Percentiles rank a stretch among this genome's conserved stretches.
phyloP scores from a whole-genome alignment of 441 rosid species.

The Corymbia citriodora region DNA sequence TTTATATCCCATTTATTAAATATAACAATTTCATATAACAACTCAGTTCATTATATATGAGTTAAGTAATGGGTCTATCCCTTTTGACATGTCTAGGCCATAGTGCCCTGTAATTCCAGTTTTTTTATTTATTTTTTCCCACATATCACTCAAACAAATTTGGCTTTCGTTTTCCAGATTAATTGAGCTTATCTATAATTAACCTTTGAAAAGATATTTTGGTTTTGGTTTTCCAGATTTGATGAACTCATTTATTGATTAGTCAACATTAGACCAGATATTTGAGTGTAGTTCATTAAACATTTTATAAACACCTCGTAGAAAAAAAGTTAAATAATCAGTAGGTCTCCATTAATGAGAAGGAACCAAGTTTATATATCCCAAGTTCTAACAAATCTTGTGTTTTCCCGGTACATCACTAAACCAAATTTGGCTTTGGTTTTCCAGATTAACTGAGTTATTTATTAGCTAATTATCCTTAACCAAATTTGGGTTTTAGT shows the following conservation, averaged over 20 bases:
- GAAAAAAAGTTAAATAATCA: not conserved
- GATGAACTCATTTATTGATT: not conserved
- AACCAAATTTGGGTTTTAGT: too few species aligned
- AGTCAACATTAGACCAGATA: not conserved
- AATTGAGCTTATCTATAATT: not conserved
- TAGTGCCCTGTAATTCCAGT: not conserved
- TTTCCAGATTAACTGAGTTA: too few species aligned
- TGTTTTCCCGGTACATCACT: not conserved
- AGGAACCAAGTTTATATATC: too few species aligned
- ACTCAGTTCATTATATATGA: not conserved
- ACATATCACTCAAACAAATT: not conserved
- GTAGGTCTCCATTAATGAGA: not conserved
- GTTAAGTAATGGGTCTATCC: not conserved
- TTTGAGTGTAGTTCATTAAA: not conserved
- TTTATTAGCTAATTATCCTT: too few species aligned
- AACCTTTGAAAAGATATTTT: not conserved
- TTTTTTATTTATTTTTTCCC: not conserved
- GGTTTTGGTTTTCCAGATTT: not conserved
- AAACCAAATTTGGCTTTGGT: not conserved
- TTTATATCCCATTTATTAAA: not conserved
- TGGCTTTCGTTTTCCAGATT: not conserved
- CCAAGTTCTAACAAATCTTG: too few species aligned
- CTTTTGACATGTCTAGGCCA: not conserved
- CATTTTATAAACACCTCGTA: not conserved
- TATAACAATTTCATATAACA: accelerated